Percentiles rank a stretch among this genome's conserved stretches.
Evolutionary conservation across 148 eudicot genomes (phyloP).

Genomic region (Cornus suecica): DNA sequence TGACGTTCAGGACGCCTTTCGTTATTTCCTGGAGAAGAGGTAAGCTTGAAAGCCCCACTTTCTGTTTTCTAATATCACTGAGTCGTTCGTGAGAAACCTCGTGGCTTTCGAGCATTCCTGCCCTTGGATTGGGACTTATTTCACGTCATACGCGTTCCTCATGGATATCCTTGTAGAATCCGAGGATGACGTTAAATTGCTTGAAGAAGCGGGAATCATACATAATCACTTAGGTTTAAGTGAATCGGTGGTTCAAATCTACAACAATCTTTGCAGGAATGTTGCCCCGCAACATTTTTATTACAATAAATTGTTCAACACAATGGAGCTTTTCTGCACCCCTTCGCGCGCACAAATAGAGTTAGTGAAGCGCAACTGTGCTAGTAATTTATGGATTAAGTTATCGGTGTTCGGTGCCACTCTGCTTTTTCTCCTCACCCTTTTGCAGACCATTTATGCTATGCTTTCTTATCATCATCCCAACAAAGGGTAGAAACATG

Average conservation of each 20-base stretch:
- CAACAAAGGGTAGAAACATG: too few relatives aligned
- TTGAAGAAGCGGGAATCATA: background rate
- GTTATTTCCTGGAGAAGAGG: background rate
- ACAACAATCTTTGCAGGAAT: conserved; percentile 4
- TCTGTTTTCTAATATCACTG: background rate
- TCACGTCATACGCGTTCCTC: background rate
- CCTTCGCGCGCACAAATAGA: background rate
- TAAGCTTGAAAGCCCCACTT: background rate
- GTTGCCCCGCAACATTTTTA: background rate
- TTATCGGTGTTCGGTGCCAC: too few relatives aligned
- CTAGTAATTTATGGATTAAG: too few relatives aligned
- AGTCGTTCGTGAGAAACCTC: conserved; percentile 6
- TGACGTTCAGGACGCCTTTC: background rate
- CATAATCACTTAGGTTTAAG: background rate
- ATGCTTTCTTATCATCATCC: too few relatives aligned
- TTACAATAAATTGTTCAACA: background rate
- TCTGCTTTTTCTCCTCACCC: too few relatives aligned
- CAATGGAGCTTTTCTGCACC: background rate
- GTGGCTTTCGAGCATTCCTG: conserved; percentile 4
- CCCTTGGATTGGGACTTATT: background rate
- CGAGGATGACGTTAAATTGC: background rate
- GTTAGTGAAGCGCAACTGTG: too few relatives aligned
- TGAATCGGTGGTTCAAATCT: background rate
- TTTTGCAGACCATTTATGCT: too few relatives aligned
- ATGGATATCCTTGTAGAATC: background rate